A percentile compares a stretch with the other conserved stretches of the same genome.
These are phyloP conservation scores for Jamesozyma hellenica DNA, from an alignment of 805 yeast genomes.

Conservation along the genomic window DNA sequence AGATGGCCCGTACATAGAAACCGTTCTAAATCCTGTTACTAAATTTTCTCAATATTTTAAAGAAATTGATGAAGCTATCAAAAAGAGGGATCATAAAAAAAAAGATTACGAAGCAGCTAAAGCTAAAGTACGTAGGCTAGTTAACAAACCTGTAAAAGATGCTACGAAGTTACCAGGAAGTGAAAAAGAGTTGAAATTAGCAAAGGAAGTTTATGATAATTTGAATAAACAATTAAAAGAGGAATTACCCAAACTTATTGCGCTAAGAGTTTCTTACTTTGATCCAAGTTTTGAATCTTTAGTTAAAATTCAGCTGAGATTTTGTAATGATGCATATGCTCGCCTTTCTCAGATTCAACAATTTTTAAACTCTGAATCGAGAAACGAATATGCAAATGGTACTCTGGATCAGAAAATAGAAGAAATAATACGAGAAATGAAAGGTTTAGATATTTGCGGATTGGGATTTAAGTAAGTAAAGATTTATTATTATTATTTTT, in stretches of 20 bases:
- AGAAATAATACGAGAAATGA: constrained; percentile 59
- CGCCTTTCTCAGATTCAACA: constrained; percentile 73
- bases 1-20: constrained; percentile 79
- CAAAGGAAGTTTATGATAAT: constrained; percentile 64
- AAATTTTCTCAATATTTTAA: constrained; percentile 59
- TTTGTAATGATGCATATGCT: constrained; percentile 76
- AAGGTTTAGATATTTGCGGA: constrained; percentile 55
- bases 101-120: constrained; percentile 69
- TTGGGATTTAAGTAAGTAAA: constrained; percentile 37
- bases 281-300: constrained; percentile 77
- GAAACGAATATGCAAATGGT: constrained; percentile 77
- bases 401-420: constrained; percentile 58
- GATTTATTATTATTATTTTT: neutral
- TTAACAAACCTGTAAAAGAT: constrained; percentile 77
- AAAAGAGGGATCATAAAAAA: constrained; percentile 69
- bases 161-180: constrained; percentile 66
- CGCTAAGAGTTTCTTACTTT: constrained; percentile 69
- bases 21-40: constrained; percentile 65
- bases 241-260: constrained; percentile 66
- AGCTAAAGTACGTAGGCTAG: constrained; percentile 66
- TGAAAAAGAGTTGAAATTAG: constrained; percentile 58
- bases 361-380: constrained; percentile 57
- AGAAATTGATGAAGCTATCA: constrained; percentile 71
- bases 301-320: constrained; percentile 68
- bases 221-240: constrained; percentile 61